Base-by-base conservation (phyloP, 176 grass and related monocot species). In the Aegilops sharonensis region DNA sequence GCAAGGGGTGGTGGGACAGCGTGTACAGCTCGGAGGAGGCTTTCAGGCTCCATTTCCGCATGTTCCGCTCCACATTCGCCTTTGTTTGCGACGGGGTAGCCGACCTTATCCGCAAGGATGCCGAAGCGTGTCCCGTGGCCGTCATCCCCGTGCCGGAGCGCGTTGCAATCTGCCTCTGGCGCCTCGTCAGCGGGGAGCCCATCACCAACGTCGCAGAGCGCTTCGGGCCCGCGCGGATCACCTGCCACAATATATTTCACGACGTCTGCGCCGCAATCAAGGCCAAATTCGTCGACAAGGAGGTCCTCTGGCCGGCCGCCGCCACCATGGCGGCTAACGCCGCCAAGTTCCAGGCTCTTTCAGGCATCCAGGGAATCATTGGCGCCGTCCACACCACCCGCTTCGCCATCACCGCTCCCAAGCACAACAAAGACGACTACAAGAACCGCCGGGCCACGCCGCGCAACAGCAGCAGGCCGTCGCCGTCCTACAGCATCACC, bases 331-430 rank as follows among this genome's bases (percentile, higher is more conserved):
- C 81, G 5, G 85, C 17, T 14, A 25, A 72, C 9, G 68, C 86
- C 21, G 77, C 67, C 5, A 39, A 13, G 6, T 98, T 95, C 75
- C 42, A 90, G 86, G 54, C 39, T 23, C 10, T 73, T 3, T 93
- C 95, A 0, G 91, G 95, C n/a, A 89, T 98, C 62, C 68, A 91
- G 21, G 68, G 34, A 81, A 80, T 94, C n/a, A 72, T 94, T 17
- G 95, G 95, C 70, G 85, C 93, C 18, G 90, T 98, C 89, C 91
- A 98, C 88, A 94, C 89, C 3, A 95, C 91, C 11, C 95, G 95
- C 83, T 88, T 98, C 78, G 89, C 89, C 86, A 95, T 98, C 76
- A 89, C 86, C 62, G 93, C 95, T 40, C 95, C 95, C 40, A 93
- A 92, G 83, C 74, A 75, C 86, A 83, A 86, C 83, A 83, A 88